Conservation (phyloP, 805 yeast species). For the Saccharomycopsis sp. region DNA sequence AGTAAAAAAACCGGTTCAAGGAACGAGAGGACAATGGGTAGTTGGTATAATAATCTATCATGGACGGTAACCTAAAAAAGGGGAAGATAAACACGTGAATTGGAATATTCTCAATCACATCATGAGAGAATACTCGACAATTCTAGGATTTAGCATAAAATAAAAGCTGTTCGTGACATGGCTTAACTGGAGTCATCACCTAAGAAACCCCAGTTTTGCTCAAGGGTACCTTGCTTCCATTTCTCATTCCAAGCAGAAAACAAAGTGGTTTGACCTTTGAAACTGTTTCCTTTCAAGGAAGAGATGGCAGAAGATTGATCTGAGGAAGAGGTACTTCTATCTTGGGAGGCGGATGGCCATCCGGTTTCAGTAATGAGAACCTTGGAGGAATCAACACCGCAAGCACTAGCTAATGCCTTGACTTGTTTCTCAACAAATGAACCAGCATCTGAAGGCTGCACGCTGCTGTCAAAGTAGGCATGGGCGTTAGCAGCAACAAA, state of each 20-base stretch:
- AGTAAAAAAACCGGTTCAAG: background rate
- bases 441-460: conserved; percentile 76
- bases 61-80: background rate
- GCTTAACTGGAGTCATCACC: conserved; percentile 21
- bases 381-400: conserved; percentile 56
- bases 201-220: conserved; percentile 64
- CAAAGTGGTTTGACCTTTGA: conserved; percentile 43
- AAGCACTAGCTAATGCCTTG: conserved; percentile 78
- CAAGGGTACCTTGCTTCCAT: conserved; percentile 58
- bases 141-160: background rate
- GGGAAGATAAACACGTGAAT: background rate
- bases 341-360: conserved; percentile 89
- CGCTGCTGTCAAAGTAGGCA: conserved; percentile 87
- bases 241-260: conserved; percentile 57
- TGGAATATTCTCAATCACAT: background rate
- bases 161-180: background rate
- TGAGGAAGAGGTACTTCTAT: conserved; percentile 70
- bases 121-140: background rate
- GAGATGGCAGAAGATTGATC: conserved; percentile 72
- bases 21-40: background rate
- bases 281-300: conserved; percentile 42
- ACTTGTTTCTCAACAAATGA: conserved; percentile 81
- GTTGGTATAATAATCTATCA: background rate
- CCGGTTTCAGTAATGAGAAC: conserved; percentile 89
- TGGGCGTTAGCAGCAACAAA: conserved; percentile 96